These are phyloP conservation scores for Casuarina glauca DNA, from an alignment of 306 rosid species.

Conservation along the genomic window DNA sequence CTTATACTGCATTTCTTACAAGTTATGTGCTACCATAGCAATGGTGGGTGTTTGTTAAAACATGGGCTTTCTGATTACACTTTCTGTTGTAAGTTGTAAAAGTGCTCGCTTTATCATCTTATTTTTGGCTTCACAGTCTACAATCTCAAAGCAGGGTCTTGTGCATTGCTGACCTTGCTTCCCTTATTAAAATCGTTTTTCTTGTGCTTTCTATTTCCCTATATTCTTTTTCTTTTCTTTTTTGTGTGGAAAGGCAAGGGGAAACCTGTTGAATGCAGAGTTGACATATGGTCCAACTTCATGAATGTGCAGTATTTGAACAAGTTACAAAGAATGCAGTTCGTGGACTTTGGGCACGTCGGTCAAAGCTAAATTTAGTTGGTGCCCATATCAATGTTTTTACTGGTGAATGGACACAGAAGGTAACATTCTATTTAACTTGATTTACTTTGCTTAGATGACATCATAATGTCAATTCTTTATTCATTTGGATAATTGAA, in stretches of 20 bases:
- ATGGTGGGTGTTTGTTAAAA: not conserved
- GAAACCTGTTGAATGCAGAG: not conserved
- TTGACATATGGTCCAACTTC: conserved; percentile 14
- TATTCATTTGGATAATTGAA: not conserved
- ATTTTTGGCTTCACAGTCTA: conserved; percentile 4
- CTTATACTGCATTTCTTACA: not conserved
- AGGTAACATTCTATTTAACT: conserved; percentile 59
- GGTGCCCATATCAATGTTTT: conserved; percentile 99
- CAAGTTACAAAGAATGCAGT: conserved; percentile 98
- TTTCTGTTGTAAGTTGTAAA: not conserved
- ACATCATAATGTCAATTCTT: not conserved
- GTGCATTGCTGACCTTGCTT: conserved; percentile 5
- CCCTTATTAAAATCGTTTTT: not conserved
- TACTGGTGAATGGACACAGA: conserved; percentile 99
- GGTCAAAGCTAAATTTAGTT: conserved; percentile 90
- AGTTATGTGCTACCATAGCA: not conserved
- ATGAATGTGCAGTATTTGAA: conserved; percentile 77
- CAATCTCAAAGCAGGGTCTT: conserved; percentile 5
- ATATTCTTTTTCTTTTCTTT: conserved; percentile 2
- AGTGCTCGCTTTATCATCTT: not conserved
- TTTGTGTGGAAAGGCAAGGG: conserved; percentile 6
- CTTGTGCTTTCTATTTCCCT: not conserved
- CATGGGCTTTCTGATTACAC: not conserved
- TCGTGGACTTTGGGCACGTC: conserved; percentile 92
- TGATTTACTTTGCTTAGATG: not conserved